phyloP scores from a whole-genome alignment of 148 eudicot species.

The Chenopodium berlandieri region DNA sequence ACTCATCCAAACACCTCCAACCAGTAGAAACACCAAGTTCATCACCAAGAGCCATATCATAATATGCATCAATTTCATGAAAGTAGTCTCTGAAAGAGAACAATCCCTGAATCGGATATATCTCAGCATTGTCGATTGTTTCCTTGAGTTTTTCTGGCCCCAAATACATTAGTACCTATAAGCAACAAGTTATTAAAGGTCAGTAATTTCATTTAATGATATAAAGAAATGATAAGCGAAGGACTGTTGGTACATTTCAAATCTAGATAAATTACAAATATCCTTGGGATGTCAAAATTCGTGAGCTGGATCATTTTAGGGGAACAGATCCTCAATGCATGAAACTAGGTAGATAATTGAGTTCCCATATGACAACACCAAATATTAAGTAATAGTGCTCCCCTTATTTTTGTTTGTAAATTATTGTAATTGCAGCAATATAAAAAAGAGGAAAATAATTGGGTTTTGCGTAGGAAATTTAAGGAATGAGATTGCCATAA shows the following conservation, averaged over 20 bases:
- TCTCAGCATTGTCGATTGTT: constrained; percentile 74
- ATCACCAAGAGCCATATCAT: constrained; percentile 64
- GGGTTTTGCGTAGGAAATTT: no score
- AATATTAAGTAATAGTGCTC: no score
- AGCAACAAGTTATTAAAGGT: constrained; percentile 15
- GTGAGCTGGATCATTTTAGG: no score
- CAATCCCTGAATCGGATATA: constrained; percentile 79
- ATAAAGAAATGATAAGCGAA: constrained; percentile 4
- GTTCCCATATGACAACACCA: no score
- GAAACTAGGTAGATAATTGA: no score
- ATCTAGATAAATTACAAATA: no score
- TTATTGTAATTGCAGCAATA: no score
- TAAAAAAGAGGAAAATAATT: no score
- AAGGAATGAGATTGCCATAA: no score
- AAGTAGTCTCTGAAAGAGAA: constrained; percentile 66
- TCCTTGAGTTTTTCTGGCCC: constrained; percentile 62
- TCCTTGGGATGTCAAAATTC: no score
- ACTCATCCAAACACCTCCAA: constrained; percentile 66
- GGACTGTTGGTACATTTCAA: background rate
- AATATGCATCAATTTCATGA: constrained; percentile 76
- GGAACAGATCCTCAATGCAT: no score
- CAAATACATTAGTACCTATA: constrained; percentile 75
- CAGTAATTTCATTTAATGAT: constrained; percentile 1
- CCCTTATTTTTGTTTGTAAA: no score
- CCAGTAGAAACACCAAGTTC: constrained; percentile 89